A percentile compares a stretch with the other conserved stretches of the same genome.
These are phyloP conservation scores for Hymenoscyphus repandus DNA, from an alignment of 2,329 filamentous ascomycete species.

Conservation along the genomic window DNA sequence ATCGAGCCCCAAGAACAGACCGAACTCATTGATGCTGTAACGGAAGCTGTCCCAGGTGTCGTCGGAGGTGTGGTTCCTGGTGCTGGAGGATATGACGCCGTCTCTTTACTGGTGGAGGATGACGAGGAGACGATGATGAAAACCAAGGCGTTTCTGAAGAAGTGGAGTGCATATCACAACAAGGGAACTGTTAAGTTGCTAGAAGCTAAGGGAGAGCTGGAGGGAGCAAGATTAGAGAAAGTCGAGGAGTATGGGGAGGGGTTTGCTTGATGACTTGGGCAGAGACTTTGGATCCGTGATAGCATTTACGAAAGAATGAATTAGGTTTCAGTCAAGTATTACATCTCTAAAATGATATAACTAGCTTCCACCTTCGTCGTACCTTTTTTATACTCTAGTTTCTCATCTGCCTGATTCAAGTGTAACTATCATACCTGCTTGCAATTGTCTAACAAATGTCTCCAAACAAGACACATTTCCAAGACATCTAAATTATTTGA, in stretches of 20 bases:
- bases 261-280: not conserved
- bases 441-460: too few species aligned
- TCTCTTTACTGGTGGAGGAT: slow-evolving; percentile 74
- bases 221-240: slow-evolving; percentile 52
- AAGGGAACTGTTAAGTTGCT: slow-evolving; percentile 63
- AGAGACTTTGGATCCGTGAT: too few species aligned
- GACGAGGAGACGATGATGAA: slow-evolving; percentile 55
- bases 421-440: too few species aligned
- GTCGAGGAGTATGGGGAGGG: slow-evolving; percentile 14
- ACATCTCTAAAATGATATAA: too few species aligned
- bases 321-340: too few species aligned
- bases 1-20: slow-evolving; percentile 89
- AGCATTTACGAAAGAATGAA: too few species aligned
- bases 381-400: too few species aligned
- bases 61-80: slow-evolving; percentile 90
- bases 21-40: slow-evolving; percentile 71
- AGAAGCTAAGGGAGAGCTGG: slow-evolving; percentile 65
- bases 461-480: too few species aligned
- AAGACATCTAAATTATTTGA: too few species aligned
- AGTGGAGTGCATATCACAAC: slow-evolving; percentile 57
- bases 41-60: slow-evolving; percentile 65
- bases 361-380: too few species aligned
- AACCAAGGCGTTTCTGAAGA: slow-evolving; percentile 56
- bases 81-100: slow-evolving; percentile 88
- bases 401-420: too few species aligned